Evolutionary conservation across 306 rosid species (phyloP).

Genomic region (Rosa chinensis): DNA sequence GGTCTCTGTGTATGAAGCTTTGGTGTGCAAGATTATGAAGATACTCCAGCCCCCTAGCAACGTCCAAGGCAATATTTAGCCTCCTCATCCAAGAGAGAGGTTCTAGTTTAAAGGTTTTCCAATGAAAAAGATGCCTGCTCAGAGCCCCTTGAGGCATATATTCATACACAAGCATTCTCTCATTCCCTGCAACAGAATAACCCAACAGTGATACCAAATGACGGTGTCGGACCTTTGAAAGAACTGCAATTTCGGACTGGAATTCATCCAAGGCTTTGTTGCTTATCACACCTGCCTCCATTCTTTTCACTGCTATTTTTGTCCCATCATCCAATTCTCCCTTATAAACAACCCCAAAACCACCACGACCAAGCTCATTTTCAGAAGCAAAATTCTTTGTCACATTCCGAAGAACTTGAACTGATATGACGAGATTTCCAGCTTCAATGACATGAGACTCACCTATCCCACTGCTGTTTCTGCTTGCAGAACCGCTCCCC

Average conservation of each 20-base stretch:
- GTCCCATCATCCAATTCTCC: constrained; percentile 98
- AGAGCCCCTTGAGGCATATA: constrained; percentile 99
- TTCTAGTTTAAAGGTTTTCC: constrained; percentile 70
- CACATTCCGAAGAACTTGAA: constrained; percentile 83
- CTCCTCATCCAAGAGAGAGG: constrained; percentile 98
- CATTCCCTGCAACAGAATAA: constrained; percentile 69
- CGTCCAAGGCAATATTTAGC: constrained; percentile 92
- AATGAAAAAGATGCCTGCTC: constrained; percentile 89
- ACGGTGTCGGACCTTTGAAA: constrained; percentile 94
- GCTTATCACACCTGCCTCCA: constrained; percentile 81
- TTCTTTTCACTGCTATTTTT: constrained; percentile 87
- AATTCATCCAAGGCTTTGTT: constrained; percentile 92
- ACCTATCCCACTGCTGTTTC: constrained; percentile 57
- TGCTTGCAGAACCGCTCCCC: constrained; percentile 68
- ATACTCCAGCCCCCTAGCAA: constrained; percentile 98
- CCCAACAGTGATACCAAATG: constrained; percentile 93
- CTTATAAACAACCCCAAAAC: constrained; percentile 91
- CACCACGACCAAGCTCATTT: constrained; percentile 98
- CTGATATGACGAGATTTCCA: constrained; percentile 86
- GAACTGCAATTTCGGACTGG: constrained; percentile 92
- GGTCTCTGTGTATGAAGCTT: constrained; percentile 99
- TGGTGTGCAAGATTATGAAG: constrained; percentile 87
- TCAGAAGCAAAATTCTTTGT: constrained; percentile 86
- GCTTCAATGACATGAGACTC: constrained; percentile 86
- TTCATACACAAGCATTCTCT: constrained; percentile 88